phyloP scores from a whole-genome alignment of 208 protist species.

The Acanthamoeba pearcei region DNA sequence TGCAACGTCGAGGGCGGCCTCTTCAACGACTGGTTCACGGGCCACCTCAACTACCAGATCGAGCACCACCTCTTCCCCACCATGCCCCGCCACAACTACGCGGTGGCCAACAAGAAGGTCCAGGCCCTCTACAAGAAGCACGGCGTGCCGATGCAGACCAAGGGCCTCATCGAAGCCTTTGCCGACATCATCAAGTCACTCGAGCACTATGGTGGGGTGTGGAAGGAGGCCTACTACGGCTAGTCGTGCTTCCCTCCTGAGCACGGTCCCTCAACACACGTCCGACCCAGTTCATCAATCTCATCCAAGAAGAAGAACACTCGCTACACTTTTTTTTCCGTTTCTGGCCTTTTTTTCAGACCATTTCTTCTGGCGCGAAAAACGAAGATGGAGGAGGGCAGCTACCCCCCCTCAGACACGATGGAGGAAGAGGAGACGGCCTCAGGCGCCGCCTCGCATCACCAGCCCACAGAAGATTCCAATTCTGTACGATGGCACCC shows the following conservation, averaged over 20 bases:
- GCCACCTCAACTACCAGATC: slow-evolving; percentile 78
- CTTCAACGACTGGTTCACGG: slow-evolving; percentile 79
- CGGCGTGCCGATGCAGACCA: slow-evolving; percentile 42
- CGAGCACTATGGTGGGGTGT: background rate
- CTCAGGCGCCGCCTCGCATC: too few species aligned
- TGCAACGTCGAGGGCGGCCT: slow-evolving; percentile 72
- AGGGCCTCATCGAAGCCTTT: slow-evolving; percentile 10
- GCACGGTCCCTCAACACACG: too few species aligned
- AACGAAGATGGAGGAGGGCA: too few species aligned
- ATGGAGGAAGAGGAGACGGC: too few species aligned
- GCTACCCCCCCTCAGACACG: too few species aligned
- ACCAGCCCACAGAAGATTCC: too few species aligned
- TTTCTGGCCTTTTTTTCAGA: too few species aligned
- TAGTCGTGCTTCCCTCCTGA: background rate
- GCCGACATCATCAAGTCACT: slow-evolving; percentile 70
- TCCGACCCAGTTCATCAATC: too few species aligned
- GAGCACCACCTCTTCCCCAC: slow-evolving; percentile 80
- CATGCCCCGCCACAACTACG: slow-evolving; percentile 76
- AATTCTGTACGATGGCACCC: too few species aligned
- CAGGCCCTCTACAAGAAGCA: slow-evolving; percentile 72
- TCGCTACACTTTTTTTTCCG: too few species aligned
- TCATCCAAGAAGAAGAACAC: too few species aligned
- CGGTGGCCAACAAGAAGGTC: slow-evolving; percentile 66
- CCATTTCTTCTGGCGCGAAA: too few species aligned
- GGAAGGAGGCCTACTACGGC: background rate